Percentiles rank a stretch among this genome's conserved stretches.
phyloP scores from a whole-genome alignment of 2,329 filamentous ascomycete genomes.

The Nothophoma quercina region DNA sequence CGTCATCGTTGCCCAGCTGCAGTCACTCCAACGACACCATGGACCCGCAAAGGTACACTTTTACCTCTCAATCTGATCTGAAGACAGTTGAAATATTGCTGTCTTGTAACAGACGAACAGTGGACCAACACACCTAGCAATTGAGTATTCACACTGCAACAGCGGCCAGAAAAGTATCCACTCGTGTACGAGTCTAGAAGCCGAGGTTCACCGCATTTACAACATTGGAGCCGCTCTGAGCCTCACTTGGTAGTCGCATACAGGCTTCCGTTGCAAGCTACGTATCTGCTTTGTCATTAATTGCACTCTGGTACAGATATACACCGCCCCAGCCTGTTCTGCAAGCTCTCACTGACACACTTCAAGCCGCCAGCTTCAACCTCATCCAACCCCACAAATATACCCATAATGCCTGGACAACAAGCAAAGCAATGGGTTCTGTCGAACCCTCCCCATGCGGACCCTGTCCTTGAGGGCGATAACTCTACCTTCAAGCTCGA shows the following conservation, averaged over 20 bases:
- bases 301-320: slow-evolving; percentile 9
- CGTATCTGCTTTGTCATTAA: slow-evolving; percentile 12
- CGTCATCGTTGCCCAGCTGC: background rate
- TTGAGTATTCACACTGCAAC: slow-evolving; percentile 8
- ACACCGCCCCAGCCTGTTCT: background rate
- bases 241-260: slow-evolving; percentile 9
- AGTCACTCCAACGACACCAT: background rate
- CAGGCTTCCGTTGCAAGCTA: slow-evolving; percentile 3
- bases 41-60: background rate
- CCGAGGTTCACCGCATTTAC: slow-evolving; percentile 19
- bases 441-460: slow-evolving; percentile 48
- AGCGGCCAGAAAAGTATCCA: slow-evolving; percentile 6
- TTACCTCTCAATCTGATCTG: background rate
- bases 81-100: background rate
- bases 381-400: background rate
- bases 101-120: background rate
- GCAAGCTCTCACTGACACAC: background rate
- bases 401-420: slow-evolving; percentile 40
- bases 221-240: slow-evolving; percentile 2
- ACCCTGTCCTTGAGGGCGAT: slow-evolving; percentile 47
- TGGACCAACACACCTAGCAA: background rate
- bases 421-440: slow-evolving; percentile 56
- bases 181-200: slow-evolving; percentile 9
- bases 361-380: background rate
- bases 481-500: slow-evolving; percentile 52